Base-by-base conservation (phyloP, 2,329 filamentous ascomycete genomes). In the Aspergillus oerlinghausenensis region DNA sequence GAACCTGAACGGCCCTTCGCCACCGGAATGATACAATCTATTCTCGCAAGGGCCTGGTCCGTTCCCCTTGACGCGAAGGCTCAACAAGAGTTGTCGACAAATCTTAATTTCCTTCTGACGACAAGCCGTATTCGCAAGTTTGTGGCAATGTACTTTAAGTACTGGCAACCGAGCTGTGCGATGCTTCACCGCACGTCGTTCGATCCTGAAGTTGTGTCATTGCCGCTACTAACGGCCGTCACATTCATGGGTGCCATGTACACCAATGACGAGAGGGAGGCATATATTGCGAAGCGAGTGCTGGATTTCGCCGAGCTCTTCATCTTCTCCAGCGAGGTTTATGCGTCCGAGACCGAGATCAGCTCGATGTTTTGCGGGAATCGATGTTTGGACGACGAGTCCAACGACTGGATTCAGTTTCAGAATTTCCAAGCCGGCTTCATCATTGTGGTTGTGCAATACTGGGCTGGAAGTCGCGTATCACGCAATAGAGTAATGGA, bases 191-290 rank as follows among this genome's bases (percentile, higher is more conserved):
- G 63, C 8, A 70, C 74, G 4, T 72, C 75, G 0, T 79, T 80
- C 52, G 67, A 76, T 54, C 66, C 73, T 2, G 70, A 76, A 14
- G 67, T 66, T 1, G 69, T 69, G 3, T 64, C 74, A 2, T 58
- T 74, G 29, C 68, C 73, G 1, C 63, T 80, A 5, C 65, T 80
- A 4, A 67, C 75, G 1, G 68, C 73, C 1, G 63, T 80, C 4
- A 64, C 72, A 0, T 72, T 79, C 52, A 73, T 77, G 64, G 78
- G 78, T 4, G 75, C 76, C 0, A 76, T 78, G 67, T 79, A 79
- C 57, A 77, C 75, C 3, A 67, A 67, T 7, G 70, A 76, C 50
- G 67, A 73, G 50, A 66, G 63, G 38, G 77, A 79, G 54, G 65
- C 68, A 0, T 66, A 66, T 23, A 64, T 69, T 2, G 75, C 75